A percentile compares a stretch with the other conserved stretches of the same genome.
Evolutionary conservation across 129 eudicot species (phyloP).

Genomic region (Chrysanthemum lavandulifolium): DNA sequence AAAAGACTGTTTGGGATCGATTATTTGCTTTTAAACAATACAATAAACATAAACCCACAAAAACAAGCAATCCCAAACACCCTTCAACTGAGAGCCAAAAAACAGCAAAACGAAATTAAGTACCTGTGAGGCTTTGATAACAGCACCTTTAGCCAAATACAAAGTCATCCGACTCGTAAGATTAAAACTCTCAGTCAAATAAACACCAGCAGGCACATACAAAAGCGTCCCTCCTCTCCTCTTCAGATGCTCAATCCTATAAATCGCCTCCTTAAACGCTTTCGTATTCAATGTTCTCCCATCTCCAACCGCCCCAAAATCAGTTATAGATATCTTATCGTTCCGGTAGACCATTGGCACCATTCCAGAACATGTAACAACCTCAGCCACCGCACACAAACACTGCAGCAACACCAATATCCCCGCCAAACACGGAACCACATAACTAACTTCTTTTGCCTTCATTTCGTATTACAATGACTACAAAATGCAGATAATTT

Average conservation of each 20-base stretch:
- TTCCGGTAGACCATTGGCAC: conserved; percentile 74
- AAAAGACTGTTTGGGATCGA: no score
- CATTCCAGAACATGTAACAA: conserved; percentile 69
- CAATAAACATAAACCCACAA: no score
- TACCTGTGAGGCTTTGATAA: conserved; percentile 89
- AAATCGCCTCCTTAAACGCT: conserved; percentile 75
- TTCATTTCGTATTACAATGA: conserved; percentile 9
- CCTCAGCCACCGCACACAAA: conserved; percentile 31
- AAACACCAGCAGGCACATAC: conserved; percentile 80
- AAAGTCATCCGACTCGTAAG: conserved; percentile 94
- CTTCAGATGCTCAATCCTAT: conserved; percentile 65
- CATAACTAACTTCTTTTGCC: conserved; percentile 17
- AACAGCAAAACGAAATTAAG: not conserved
- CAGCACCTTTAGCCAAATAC: conserved; percentile 86
- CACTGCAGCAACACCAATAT: conserved; percentile 31
- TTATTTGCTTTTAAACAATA: no score
- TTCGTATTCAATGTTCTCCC: conserved; percentile 77
- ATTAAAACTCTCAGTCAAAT: conserved; percentile 65
- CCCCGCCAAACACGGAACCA: conserved; percentile 26
- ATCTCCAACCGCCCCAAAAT: conserved; percentile 90
- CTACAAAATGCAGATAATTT: conserved; percentile 16
- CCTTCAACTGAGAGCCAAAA: not conserved
- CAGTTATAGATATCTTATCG: conserved; percentile 73
- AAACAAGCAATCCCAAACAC: no score
- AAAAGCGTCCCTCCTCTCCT: conserved; percentile 87